Evolutionary conservation across 768 basidiomycete species (phyloP).

Genomic region (Leccinum fibrillosum): DNA sequence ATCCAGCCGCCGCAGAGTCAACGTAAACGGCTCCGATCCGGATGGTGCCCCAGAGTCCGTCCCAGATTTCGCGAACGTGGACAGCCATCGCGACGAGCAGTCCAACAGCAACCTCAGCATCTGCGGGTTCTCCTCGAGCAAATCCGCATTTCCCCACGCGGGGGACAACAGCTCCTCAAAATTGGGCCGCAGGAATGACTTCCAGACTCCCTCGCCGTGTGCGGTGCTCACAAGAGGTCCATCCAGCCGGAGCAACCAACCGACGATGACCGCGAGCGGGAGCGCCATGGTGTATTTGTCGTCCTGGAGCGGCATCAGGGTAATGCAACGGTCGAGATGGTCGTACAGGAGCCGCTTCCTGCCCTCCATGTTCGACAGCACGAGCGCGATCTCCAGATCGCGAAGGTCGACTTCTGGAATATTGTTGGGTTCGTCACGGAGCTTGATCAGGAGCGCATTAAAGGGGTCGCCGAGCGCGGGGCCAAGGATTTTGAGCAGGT

Average conservation of each 20-base stretch:
- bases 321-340: slow-evolving; percentile 1
- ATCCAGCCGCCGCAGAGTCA: background rate
- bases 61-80: background rate
- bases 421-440: background rate
- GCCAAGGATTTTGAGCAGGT: background rate
- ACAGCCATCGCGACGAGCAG: background rate
- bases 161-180: slow-evolving; percentile 3
- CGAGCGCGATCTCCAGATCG: slow-evolving; percentile 5
- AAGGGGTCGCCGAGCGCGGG: slow-evolving; percentile 4
- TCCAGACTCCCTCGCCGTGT: background rate
- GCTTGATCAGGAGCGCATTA: background rate
- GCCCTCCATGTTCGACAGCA: background rate
- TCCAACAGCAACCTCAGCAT: slow-evolving; percentile 2
- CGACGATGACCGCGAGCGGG: background rate
- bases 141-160: slow-evolving; percentile 5
- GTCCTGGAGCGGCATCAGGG: background rate
- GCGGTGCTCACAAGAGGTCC: background rate
- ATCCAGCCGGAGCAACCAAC: slow-evolving; percentile 8
- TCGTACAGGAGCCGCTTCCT: background rate
- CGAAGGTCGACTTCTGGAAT: slow-evolving; percentile 3
- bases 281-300: slow-evolving; percentile 1
- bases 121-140: slow-evolving; percentile 5
- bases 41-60: background rate
- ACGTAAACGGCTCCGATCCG: background rate
- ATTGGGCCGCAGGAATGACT: background rate